Base-by-base conservation (phyloP, 306 rosid genomes). In the Begonia loranthoides region DNA sequence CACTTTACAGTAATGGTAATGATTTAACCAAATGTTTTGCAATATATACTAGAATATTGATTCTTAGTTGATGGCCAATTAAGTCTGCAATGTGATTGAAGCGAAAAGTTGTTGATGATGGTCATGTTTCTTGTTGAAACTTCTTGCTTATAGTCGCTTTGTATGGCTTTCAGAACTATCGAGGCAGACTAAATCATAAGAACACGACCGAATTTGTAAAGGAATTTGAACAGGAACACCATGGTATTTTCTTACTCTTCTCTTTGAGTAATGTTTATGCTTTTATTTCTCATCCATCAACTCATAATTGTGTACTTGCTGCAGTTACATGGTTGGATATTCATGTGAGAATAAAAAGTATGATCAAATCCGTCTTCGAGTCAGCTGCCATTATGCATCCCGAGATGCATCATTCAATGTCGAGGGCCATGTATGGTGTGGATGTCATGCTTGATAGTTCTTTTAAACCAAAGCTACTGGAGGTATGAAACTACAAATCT, bases 1-100 rank as follows among this genome's bases (percentile, higher is more conserved):
- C 97, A 89, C 74, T 89, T 89, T 64, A 85, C 97, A 33, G 97
- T 89, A 33, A 89, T 89, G 97, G 97, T 89, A 28, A 84, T 65
- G 89, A 43, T 65, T 34, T 14, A 43, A 19, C 45, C 40, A 17
- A 3, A 28, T 28, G 6, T 28, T 28, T 0, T 28, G 36, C 5
- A 7, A 28, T 28, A 3, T 28, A 4, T 28, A 28, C 36, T 28
- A 28, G 36, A 28, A 28, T 28, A 19, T 28, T 3, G 6, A 28
- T 28, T 4, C 9, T 28, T 7, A 28, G 36, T 3, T 28, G 36
- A 28, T 28, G 36, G 6, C 36, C 36, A 28, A 28, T 28, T 8
- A 28, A 28, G 36, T 28, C 9, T 0, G 36, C 22, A 19, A 19
- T 19, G 1, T 19, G 22, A 19, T 19, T 41, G 45, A 41, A 41